phyloP scores from a whole-genome alignment of 129 eudicot species.

The Helianthus tuberosus region DNA sequence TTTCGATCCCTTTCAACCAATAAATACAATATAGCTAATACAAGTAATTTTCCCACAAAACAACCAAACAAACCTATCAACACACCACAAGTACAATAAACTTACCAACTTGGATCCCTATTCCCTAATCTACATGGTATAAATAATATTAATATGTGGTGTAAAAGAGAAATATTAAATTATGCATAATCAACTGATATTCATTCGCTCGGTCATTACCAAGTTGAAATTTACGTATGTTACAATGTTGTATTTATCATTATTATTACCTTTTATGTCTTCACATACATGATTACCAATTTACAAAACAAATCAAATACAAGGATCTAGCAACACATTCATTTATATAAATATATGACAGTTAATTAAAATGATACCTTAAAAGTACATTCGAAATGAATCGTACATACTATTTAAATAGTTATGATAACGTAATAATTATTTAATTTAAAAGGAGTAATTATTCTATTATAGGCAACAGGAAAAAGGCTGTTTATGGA shows the following conservation, averaged over 20 bases:
- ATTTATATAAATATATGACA: background rate
- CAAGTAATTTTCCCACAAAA: background rate
- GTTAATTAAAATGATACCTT: slow-evolving; percentile 4
- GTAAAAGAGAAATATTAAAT: background rate
- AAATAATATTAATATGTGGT: background rate
- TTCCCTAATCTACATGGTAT: background rate
- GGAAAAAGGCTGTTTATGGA: slow-evolving; percentile 55
- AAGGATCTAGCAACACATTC: background rate
- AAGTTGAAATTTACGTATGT: no score
- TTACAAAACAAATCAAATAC: background rate
- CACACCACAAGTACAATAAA: background rate
- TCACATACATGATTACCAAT: background rate
- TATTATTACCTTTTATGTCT: background rate
- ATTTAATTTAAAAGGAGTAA: slow-evolving; percentile 19
- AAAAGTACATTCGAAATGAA: background rate
- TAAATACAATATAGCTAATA: background rate
- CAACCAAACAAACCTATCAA: background rate
- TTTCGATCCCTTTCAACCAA: no score
- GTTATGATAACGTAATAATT: slow-evolving; percentile 35
- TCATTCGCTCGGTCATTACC: no score
- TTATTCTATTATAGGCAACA: slow-evolving; percentile 26
- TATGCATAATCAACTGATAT: background rate
- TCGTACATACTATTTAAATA: background rate
- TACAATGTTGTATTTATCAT: no score
- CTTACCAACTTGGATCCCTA: background rate